Base-by-base conservation (phyloP, 2,329 filamentous ascomycete genomes). In the Pseudofabraea citricarpa region DNA sequence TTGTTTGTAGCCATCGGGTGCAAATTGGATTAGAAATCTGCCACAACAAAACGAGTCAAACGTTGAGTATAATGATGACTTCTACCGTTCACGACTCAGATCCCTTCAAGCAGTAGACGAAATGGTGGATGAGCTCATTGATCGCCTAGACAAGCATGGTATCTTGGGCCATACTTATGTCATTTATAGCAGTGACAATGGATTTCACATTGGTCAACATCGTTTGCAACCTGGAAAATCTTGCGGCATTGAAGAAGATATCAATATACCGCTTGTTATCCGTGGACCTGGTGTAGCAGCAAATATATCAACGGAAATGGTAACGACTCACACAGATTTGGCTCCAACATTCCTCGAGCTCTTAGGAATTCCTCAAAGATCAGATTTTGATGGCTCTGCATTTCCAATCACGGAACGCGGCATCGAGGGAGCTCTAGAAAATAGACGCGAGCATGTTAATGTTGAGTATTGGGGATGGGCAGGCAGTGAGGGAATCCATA, bases 101-200 rank as follows among this genome's bases (percentile, higher is more conserved):
- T 53, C 73, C 1, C 64, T 79, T 1, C 74, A 77, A 43, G 66
- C 66, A 0, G 71, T 79, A 1, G 76, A 80, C 36, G 74, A 78
- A 50, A 64, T 80, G 1, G 65, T 80, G 0, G 69, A 73, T 21
- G 59, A 60, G 3, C 46, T 79, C 1, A 50, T 77, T 3, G 50
- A 56, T 1, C 64, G 65, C 2, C 62, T 79, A 0, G 64, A 69
- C 2, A 56, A 56, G 1, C 44, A 60, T 2, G 56, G 53, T 1
- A 52, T 67, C 3, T 46, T 70, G 12, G 59, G 69, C 5, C 63
- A 66, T 0, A 67, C 77, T 0, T 79, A 75, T n/a, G 64, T 85
- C 2, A 69, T 86, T 13, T 80, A 79, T 40, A 74, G 78, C 31
- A 74, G 73, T 1, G 63, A 75, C 51, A 75, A 75, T 45, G 71